Conservation (phyloP, 768 basidiomycete species). For the Panaeolus cyanescens region DNA sequence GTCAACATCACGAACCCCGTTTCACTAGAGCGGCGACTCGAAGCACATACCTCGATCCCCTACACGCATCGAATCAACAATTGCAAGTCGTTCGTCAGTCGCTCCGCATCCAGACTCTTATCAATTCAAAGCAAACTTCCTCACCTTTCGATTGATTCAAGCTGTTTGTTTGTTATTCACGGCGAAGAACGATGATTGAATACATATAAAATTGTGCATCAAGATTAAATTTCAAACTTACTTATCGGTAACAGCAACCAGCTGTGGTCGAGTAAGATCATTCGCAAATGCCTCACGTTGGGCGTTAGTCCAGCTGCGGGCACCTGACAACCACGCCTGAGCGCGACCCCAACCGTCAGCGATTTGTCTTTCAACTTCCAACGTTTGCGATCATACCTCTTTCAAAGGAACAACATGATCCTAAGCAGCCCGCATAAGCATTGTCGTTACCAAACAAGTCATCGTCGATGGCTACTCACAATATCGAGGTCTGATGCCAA, state of each 20-base stretch:
- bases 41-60: conserved; percentile 39
- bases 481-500: conserved; percentile 49
- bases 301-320: conserved; percentile 49
- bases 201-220: conserved; percentile 2
- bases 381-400: conserved; percentile 30
- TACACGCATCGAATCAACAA: conserved; percentile 12
- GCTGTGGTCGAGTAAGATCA: conserved; percentile 54
- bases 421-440: conserved; percentile 18
- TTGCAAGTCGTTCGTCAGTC: background rate
- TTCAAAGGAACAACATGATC: conserved; percentile 55
- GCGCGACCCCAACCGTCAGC: background rate
- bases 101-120: background rate
- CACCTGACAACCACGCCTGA: conserved; percentile 56
- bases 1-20: background rate
- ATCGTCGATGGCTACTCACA: conserved; percentile 27
- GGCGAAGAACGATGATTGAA: background rate
- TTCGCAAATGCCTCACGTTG: conserved; percentile 55
- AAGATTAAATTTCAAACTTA: conserved; percentile 7
- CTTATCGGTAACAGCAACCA: conserved; percentile 47
- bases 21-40: background rate
- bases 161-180: conserved; percentile 14
- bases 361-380: background rate
- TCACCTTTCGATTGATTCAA: conserved; percentile 46
- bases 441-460: background rate
- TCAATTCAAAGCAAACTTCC: background rate